Conservation (phyloP, 2,329 filamentous ascomycete genomes). For the Drechmeria coniospora region DNA sequence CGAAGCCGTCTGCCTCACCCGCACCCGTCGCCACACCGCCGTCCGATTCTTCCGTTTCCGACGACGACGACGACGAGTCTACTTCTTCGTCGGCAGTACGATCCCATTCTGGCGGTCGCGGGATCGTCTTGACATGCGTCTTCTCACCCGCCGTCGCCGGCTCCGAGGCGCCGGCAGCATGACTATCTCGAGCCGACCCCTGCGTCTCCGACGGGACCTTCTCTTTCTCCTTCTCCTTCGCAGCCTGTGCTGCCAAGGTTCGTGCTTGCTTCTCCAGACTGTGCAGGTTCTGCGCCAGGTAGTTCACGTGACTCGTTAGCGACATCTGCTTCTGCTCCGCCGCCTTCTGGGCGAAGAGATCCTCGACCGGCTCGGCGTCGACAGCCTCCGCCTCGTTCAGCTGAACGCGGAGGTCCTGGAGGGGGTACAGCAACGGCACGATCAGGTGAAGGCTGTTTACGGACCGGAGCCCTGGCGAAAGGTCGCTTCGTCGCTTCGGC, state of each 20-base stretch:
- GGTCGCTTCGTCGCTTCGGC: constrained; percentile 41
- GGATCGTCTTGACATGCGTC: constrained; percentile 55
- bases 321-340: constrained; percentile 42
- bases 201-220: not conserved
- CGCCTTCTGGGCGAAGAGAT: constrained; percentile 46
- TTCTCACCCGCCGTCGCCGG: constrained; percentile 26
- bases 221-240: constrained; percentile 4
- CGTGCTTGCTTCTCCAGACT: constrained; percentile 42
- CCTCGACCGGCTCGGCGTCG: constrained; percentile 48
- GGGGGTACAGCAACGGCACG: constrained; percentile 56
- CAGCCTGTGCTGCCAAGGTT: constrained; percentile 6
- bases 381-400: constrained; percentile 46
- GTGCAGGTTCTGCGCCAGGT: constrained; percentile 56
- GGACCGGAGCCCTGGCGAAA: constrained; percentile 44
- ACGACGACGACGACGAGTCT: no score
- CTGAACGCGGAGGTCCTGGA: constrained; percentile 50
- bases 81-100: constrained; percentile 24
- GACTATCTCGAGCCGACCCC: constrained; percentile 3
- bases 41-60: constrained; percentile 25
- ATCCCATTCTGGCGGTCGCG: constrained; percentile 64
- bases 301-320: constrained; percentile 62
- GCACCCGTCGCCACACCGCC: constrained; percentile 24
- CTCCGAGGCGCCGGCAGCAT: constrained; percentile 3
- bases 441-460: constrained; percentile 52
- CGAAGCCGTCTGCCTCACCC: constrained; percentile 2